Base-by-base conservation (phyloP, 176 grass and related monocot species). In the Eragrostis curvula region DNA sequence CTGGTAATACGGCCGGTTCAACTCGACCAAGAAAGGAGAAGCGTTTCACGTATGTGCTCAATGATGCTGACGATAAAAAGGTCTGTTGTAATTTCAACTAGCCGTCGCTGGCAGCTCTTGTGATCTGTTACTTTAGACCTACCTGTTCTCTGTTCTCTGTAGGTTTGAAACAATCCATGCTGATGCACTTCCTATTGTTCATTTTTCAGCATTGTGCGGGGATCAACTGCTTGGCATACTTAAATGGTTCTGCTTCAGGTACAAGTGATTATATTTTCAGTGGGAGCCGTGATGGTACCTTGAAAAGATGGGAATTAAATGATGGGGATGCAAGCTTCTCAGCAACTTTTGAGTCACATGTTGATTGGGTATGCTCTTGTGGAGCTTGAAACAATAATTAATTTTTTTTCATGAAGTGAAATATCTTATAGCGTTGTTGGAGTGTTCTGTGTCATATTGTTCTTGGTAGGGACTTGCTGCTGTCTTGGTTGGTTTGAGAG, bases 11-110 rank as follows among this genome's bases (percentile, higher is more conserved):
- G 9, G 43, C 84, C 0, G 66, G 68, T 86, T 99, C 96, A 76
- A 91, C 82, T 88, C 90, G 96, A 59, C 96, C 96, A 15, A 86
- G 93, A 80, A 99, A 90, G 89, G 96, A 99, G 88, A 99, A 99
- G 73, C 90, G 93, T 12, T 90, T 99, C 66, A 96, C 96, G 7
- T 99, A 96, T 87, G 93, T 99, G 18, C 85, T 99, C 47, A 99
- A 96, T 80, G 91, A 99, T 77, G 93, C 70, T 84, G 89, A 99
- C 86, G 83, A 90, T 70, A 99, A 88, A 71, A 99, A 99, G 93
- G 96, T 99, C 21, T 88, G 69, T 20, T 77, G 20, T 49, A 20
- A 42, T 15, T 32, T 42, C 42, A 44, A 39, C 44, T 29, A 58
- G 29, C 9, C 25, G 23, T n/a, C 9, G 0, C 9, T 45, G 15